These are phyloP conservation scores for Venturia oleaginea DNA, from an alignment of 2,329 filamentous ascomycete genomes.

Conservation along the genomic window DNA sequence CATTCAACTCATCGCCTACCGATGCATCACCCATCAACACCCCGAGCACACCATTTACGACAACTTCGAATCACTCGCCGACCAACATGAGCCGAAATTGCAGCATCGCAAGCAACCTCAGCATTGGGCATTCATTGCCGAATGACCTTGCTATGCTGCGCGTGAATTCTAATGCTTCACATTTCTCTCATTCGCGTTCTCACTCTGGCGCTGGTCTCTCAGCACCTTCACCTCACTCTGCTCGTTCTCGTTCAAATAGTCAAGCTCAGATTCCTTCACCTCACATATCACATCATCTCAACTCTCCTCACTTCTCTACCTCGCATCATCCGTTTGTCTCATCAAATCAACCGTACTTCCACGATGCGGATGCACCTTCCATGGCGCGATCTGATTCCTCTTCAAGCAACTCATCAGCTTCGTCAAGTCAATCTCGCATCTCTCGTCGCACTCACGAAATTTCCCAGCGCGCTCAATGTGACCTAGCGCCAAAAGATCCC, in stretches of 20 bases:
- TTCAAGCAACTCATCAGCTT: conserved; percentile 5
- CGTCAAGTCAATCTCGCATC: conserved; percentile 10
- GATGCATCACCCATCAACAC: neutral
- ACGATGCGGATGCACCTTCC: neutral
- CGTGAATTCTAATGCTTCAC: conserved; percentile 8
- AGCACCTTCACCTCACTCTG: neutral
- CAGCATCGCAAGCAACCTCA: conserved; percentile 2
- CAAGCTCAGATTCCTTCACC: neutral
- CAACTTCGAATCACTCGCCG: neutral
- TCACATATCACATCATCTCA: conserved; percentile 1
- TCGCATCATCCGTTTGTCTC: conserved; percentile 4
- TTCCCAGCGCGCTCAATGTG: conserved; percentile 2
- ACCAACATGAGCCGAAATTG: conserved; percentile 10
- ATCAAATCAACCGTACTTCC: neutral
- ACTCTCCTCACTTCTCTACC: conserved; percentile 8
- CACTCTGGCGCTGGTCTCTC: neutral
- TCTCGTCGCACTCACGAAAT: conserved; percentile 10
- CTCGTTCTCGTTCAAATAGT: conserved; percentile 10
- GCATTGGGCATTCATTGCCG: neutral
- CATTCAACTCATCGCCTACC: conserved; percentile 1
- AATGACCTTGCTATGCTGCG: conserved; percentile 7
- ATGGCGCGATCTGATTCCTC: conserved; percentile 3
- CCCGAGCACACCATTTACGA: neutral
- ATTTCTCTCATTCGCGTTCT: conserved; percentile 10
- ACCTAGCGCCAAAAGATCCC: conserved; percentile 8